phyloP scores from a whole-genome alignment of 352 stramenopile genomes.

The Phytophthora pseudosyringae region DNA sequence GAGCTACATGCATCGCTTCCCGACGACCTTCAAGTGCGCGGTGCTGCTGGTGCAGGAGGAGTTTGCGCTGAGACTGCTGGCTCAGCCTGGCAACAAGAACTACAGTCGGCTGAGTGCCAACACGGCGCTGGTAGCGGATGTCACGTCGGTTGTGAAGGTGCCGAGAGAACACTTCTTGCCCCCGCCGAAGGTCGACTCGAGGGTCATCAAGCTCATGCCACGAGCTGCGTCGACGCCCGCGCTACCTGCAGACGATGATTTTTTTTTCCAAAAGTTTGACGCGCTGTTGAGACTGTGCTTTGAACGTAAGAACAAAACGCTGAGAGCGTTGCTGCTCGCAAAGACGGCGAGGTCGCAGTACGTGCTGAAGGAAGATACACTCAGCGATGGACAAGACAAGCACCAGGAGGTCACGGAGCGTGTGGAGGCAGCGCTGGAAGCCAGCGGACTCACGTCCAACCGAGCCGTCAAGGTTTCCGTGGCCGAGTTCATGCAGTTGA shows the following conservation, averaged over 20 bases:
- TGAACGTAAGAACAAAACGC: conserved; percentile 88
- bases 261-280: conserved; percentile 83
- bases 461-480: conserved; percentile 74
- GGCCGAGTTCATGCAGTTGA: conserved; percentile 61
- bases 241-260: conserved; percentile 32
- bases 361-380: conserved; percentile 26
- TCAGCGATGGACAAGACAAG: conserved; percentile 27
- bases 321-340: conserved; percentile 71
- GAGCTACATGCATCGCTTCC: conserved; percentile 74
- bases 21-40: conserved; percentile 57
- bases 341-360: conserved; percentile 61
- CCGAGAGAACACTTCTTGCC: conserved; percentile 71
- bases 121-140: conserved; percentile 74
- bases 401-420: conserved; percentile 48
- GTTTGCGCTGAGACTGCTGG: conserved; percentile 77
- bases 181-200: conserved; percentile 84
- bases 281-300: conserved; percentile 79
- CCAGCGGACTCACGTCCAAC: conserved; percentile 50
- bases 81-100: conserved; percentile 74
- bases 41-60: conserved; percentile 89
- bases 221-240: conserved; percentile 22
- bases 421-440: conserved; percentile 58
- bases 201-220: conserved; percentile 77
- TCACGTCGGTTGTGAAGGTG: conserved; percentile 67
- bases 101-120: conserved; percentile 87